Evolutionary conservation across 768 basidiomycete genomes (phyloP), one percentile per base, ranked within the genome.

Genomic region (Calocybe gangraenosa): DNA sequence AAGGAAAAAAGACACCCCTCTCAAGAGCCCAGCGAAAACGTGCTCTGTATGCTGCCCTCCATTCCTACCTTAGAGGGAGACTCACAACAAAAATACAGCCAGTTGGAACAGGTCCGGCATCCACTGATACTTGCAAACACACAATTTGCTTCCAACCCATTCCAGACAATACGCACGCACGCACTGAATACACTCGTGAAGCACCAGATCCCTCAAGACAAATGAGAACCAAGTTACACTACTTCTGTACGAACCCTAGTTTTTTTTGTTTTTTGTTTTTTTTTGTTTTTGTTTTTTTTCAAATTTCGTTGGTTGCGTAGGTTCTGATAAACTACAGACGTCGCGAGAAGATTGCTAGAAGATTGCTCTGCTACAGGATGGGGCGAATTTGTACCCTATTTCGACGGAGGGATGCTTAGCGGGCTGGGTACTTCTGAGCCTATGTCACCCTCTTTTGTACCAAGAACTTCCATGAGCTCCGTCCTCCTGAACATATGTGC

Each of bases 101-200:
- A 82, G 60, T 51, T 74, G 50, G 88, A 92, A 59, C 76, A 72
- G 42, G 65, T 85, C 20, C 73, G 88, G 48, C 81, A 84, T 47
- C 87, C 86, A 8, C 65, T 83, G 50, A 81, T 91, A 32, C 68
- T 85, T 22, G 70, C 79, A 17, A 83, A 81, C 55, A 71, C 82
- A 4, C 74, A 78, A 31, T 91, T 81, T 57, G 62, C 77, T 8
- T 64, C 74, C 23, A 84, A 82, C 56, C 89, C 89, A 1, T 91
- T 91, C 59, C 68, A 81, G 55, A 82, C 86, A 1, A 86, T 91
- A 53, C 82, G 87, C 4, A 83, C 75, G 3, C 89, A 92, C 60
- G 86, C 82, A 2, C 74, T 83, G 60, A 91, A 91, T 58, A 88
- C 89, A 0, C 68, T 90, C 9, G 49, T 88, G 28, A 81, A 78